Base-by-base conservation (phyloP, 768 basidiomycete genomes). In the Boletus huronensis region DNA sequence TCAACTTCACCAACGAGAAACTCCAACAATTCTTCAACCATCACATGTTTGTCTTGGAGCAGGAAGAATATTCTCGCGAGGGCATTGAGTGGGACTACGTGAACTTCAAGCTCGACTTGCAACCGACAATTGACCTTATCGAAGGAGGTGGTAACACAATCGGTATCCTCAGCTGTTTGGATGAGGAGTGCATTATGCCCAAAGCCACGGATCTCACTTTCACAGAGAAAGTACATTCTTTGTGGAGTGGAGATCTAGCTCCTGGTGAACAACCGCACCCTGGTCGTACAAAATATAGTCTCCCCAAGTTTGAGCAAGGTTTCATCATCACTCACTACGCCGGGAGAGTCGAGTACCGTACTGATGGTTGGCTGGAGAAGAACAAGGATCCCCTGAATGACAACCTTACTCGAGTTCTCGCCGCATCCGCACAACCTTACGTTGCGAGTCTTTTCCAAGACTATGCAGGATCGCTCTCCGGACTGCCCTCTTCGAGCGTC, bases 171-270 rank as follows among this genome's bases (percentile, higher is more conserved):
- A 91, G 93, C 58, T 87, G 89, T 63, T 75, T 99, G 34, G 97
- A 99, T 69, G 97, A 98, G 68, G 96, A 98, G 59, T 98, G 96
- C 68, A 98, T 99, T 71, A 99, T 98, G 96, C 97, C 96, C n/a
- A 93, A 93, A 68, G 96, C 96, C 4, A 92, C 89, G 13, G 96
- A 99, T 70, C 73, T 83, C 40, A 98, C 95, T 0, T 98, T 99
- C 75, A 93, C 93, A 31, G 83, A 92, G 73, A 98, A 98, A 71
- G 81, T 98, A 3, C 81, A 93, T 62, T 77, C 80, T 13, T 75
- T 92, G 54, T 98, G 94, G 94, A 55, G 58, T 19, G 63, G 69
- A 19, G 70, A 72, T 36, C 76, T 75, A 17, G 66, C 75, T 25
- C 64, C 72, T 26, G 72, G 71, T 9, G 79, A 82, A 43, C 70